Percentiles rank a stretch among this genome's conserved stretches.
Conservation (phyloP, 169 alveolate genomes). For the Eimeria maxima region DNA sequence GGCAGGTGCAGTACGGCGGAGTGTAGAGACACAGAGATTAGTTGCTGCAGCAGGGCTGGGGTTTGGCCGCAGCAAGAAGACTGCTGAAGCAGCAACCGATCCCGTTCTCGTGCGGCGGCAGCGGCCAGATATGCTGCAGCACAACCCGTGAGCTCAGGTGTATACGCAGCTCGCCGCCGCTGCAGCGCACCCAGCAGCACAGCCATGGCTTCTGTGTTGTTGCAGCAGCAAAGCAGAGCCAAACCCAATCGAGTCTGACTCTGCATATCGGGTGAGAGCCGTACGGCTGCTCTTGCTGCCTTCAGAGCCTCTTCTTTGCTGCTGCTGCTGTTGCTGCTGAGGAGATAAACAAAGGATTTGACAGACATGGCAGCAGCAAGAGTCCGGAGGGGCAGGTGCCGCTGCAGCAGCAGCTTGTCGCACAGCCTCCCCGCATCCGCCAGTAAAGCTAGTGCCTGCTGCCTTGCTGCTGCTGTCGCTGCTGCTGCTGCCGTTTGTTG, state of each 20-base stretch:
- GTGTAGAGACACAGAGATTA: constrained; percentile 11
- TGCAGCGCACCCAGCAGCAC: constrained; percentile 67
- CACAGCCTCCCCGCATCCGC: constrained; percentile 40
- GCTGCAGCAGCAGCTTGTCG: constrained; percentile 59
- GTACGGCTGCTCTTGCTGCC: constrained; percentile 59
- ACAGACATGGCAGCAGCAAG: constrained; percentile 15
- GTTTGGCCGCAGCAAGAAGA: background rate
- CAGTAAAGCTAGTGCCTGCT: constrained; percentile 28
- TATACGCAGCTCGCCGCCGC: constrained; percentile 73
- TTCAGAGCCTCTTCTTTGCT: constrained; percentile 50
- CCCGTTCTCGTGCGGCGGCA: constrained; percentile 29
- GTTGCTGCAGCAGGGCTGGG: constrained; percentile 46
- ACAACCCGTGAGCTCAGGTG: constrained; percentile 62
- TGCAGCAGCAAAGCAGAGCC: constrained; percentile 61
- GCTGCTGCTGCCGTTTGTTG: background rate
- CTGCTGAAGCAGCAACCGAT: constrained; percentile 39
- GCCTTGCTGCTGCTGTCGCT: background rate
- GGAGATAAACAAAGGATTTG: constrained; percentile 21
- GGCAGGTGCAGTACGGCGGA: constrained; percentile 54
- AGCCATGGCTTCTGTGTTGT: constrained; percentile 32
- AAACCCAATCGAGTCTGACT: constrained; percentile 50
- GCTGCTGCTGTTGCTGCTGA: constrained; percentile 53
- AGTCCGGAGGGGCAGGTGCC: constrained; percentile 49
- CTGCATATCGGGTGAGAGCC: constrained; percentile 30
- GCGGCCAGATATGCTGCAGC: constrained; percentile 49